A percentile compares a stretch with the other conserved stretches of the same genome.
These are phyloP conservation scores for Saccharomyces hybrid DNA, from an alignment of 1,139 yeast genomes.

Conservation along the genomic window DNA sequence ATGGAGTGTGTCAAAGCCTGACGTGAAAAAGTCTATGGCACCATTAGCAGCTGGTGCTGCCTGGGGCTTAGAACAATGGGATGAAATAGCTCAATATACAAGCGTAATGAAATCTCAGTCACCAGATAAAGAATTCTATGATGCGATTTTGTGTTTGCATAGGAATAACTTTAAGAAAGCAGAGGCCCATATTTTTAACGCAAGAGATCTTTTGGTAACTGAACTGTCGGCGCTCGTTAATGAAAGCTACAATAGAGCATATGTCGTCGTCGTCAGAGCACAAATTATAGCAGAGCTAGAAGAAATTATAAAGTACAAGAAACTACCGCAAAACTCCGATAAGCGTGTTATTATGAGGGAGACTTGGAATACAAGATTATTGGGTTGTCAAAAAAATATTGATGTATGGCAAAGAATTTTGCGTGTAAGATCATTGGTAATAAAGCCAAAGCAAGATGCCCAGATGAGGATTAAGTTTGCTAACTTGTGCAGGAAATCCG, in stretches of 20 bases:
- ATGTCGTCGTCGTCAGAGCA: slow-evolving; percentile 91
- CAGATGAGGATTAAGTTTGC: slow-evolving; percentile 98
- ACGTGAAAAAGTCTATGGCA: slow-evolving; percentile 77
- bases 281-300: slow-evolving; percentile 96
- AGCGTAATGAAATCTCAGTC: slow-evolving; percentile 85
- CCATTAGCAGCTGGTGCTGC: slow-evolving; percentile 98
- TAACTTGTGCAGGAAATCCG: slow-evolving; percentile 88
- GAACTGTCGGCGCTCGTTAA: slow-evolving; percentile 92
- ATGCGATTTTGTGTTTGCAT: slow-evolving; percentile 81
- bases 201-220: slow-evolving; percentile 83
- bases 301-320: slow-evolving; percentile 85
- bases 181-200: slow-evolving; percentile 64
- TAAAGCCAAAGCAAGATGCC: slow-evolving; percentile 94
- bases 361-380: slow-evolving; percentile 88
- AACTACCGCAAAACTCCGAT: slow-evolving; percentile 74
- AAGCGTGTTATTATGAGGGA: slow-evolving; percentile 71
- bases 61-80: slow-evolving; percentile 99
- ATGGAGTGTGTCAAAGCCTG: slow-evolving; percentile 71
- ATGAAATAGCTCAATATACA: slow-evolving; percentile 85
- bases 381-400: slow-evolving; percentile 93
- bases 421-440: slow-evolving; percentile 86
- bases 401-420: slow-evolving; percentile 98
- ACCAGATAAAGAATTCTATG: slow-evolving; percentile 90
- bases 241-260: slow-evolving; percentile 94
- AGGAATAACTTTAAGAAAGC: slow-evolving; percentile 83